These are phyloP conservation scores for Pleurotus citrinopileatus DNA, from an alignment of 768 basidiomycete genomes.

Conservation along the genomic window DNA sequence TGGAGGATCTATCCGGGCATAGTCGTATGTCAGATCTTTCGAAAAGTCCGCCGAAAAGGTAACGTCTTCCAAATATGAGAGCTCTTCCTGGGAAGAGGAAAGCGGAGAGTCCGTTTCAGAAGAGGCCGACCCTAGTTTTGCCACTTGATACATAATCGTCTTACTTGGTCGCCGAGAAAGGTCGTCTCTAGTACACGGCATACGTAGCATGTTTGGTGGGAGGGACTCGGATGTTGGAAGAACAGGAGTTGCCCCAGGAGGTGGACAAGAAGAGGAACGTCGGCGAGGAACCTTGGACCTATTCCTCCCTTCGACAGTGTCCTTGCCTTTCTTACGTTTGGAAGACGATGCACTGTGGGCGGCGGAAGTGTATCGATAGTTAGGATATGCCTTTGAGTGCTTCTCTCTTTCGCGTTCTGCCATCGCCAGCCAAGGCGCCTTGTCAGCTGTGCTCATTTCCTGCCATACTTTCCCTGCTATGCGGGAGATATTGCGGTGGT, in stretches of 20 bases:
- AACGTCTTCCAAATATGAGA: constrained; percentile 1
- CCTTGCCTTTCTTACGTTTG: constrained; percentile 12
- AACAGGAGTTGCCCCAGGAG: constrained; percentile 30
- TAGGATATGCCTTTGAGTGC: constrained; percentile 39
- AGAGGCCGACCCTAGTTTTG: background rate
- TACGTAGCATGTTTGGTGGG: background rate
- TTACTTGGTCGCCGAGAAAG: constrained; percentile 6
- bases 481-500: constrained; percentile 68
- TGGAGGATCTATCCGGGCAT: background rate
- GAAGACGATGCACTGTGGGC: background rate
- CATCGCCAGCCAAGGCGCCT: constrained; percentile 48
- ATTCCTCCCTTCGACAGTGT: constrained; percentile 5
- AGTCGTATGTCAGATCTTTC: background rate
- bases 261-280: constrained; percentile 42
- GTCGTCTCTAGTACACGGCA: constrained; percentile 4
- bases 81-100: background rate
- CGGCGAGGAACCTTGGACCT: constrained; percentile 14
- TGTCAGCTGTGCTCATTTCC: constrained; percentile 43
- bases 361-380: constrained; percentile 38
- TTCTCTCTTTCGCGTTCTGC: constrained; percentile 45
- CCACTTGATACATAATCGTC: constrained; percentile 7
- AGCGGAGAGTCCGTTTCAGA: background rate
- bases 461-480: constrained; percentile 69
- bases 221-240: background rate
- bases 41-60: background rate